Evolutionary conservation across 345 rosid genomes (phyloP).

Genomic region (Salix purpurea): DNA sequence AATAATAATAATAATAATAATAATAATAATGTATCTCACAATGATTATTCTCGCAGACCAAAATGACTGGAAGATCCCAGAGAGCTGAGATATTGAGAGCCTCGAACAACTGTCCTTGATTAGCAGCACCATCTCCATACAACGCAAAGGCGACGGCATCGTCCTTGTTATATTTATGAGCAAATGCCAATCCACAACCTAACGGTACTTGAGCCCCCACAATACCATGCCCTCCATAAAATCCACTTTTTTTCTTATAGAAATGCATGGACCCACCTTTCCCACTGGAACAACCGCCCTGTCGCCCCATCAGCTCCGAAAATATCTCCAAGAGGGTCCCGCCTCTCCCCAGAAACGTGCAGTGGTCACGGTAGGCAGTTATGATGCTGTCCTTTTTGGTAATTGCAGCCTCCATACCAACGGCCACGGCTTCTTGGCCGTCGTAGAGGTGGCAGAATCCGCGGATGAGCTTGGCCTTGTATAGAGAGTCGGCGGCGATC

Average conservation of each 20-base stretch:
- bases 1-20: no score
- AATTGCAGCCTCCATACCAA: conserved; percentile 94
- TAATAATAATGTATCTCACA: conserved; percentile 37
- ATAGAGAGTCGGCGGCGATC: conserved; percentile 95
- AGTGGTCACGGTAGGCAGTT: conserved; percentile 92
- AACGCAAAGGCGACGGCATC: conserved; percentile 73
- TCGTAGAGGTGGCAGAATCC: conserved; percentile 99
- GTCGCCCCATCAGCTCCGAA: conserved; percentile 91
- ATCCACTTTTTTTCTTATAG: conserved; percentile 73
- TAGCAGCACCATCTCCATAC: conserved; percentile 98
- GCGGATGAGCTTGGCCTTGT: conserved; percentile 95
- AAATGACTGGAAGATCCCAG: conserved; percentile 90
- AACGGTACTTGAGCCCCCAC: conserved; percentile 96
- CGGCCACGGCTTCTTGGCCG: conserved; percentile 91
- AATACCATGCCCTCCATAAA: conserved; percentile 94
- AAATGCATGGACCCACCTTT: conserved; percentile 99
- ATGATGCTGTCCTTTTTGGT: conserved; percentile 80
- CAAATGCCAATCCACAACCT: conserved; percentile 96
- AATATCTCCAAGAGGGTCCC: conserved; percentile 71
- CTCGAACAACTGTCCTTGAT: conserved; percentile 95
- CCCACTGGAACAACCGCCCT: conserved; percentile 78
- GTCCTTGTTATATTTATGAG: conserved; percentile 84
- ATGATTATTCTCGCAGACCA: conserved; percentile 96
- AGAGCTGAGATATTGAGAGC: conserved; percentile 89
- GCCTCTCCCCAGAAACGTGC: conserved; percentile 75